Evolutionary conservation across 2,329 filamentous ascomycete species (phyloP), one percentile per base, ranked within the genome.

Genomic region (Didymella glomerata): DNA sequence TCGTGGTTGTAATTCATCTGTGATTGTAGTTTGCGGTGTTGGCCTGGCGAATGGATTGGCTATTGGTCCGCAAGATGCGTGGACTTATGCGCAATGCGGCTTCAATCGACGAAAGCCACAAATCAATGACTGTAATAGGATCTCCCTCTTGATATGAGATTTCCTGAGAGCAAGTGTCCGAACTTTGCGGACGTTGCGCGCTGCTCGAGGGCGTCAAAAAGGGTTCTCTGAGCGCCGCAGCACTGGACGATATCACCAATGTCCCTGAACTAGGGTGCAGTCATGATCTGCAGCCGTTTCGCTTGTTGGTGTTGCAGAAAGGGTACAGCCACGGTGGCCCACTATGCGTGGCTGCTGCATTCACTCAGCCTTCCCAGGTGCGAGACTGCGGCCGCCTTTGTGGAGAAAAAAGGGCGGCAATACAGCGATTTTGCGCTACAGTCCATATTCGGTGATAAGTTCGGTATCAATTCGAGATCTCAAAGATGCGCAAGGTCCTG

Each of bases 331-430:
- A 57, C 54, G 11, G 18, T 3, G 24, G 44, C 46, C 52, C 53
- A 56, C 47, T 40, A 28, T 30, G 50, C 18, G 50, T 54, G 50
- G 50, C 50, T 54, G 50, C 16, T 36, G 34, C 46, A n/a, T 32
- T 42, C 38, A 22, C 53, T 55, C 53, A 56, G 53, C 53, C 45
- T 14, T n/a, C 41, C 4, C 7, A 40, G 36, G 28, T 24, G 38
- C 20, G 13, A 48, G 30, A 38, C 24, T 30, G 34, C 34, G 47
- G 32, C 47, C 47, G 47, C 54, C 47, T 57, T 56, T 50, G 54
- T 47, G 54, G 47, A 57, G 47, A 51, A 47, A 57, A 57, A 57
- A 56, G 54, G 54, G 54, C 54, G 54, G 54, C n/a, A 55, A 36
- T 57, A 57, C 47, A 16, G 3, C 1, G 47, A 2, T 50, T 57